A percentile compares a stretch with the other conserved stretches of the same genome.
Evolutionary conservation across 108 stramenopile genomes (phyloP).

Genomic region (Poteriospumella lacustris): DNA sequence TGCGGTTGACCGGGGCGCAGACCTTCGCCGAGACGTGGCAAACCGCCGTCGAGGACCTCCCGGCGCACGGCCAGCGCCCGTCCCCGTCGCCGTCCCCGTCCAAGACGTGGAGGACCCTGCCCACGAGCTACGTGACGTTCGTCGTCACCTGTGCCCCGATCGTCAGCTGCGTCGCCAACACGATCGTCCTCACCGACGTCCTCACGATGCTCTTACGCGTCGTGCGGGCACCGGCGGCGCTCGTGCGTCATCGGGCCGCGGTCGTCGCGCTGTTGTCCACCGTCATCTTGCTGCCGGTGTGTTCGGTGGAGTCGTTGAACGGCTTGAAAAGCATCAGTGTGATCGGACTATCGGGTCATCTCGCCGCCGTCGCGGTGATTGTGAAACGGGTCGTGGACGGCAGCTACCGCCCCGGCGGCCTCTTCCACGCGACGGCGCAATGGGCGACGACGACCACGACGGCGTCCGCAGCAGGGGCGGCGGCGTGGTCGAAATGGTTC

Average conservation of each 20-base stretch:
- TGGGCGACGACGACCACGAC: neutral
- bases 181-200: neutral
- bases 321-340: neutral
- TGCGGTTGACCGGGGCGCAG: neutral
- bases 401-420: neutral
- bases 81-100: too few species aligned
- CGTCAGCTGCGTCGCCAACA: neutral
- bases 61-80: too few species aligned
- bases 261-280: neutral
- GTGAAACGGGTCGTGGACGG: neutral
- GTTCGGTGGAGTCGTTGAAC: neutral
- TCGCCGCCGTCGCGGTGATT: neutral
- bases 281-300: neutral
- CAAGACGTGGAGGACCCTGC: too few species aligned
- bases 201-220: neutral
- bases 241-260: neutral
- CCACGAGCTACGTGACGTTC: too few species aligned
- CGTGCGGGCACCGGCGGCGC: neutral
- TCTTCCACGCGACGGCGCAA: neutral
- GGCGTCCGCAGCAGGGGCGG: neutral
- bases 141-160: slow-evolving; percentile 4
- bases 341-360: neutral
- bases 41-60: neutral
- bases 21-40: neutral
- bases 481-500: neutral